phyloP scores from a whole-genome alignment of 225 moss, liverwort and hornwort species.

The Pseudoscleropodium purum region DNA sequence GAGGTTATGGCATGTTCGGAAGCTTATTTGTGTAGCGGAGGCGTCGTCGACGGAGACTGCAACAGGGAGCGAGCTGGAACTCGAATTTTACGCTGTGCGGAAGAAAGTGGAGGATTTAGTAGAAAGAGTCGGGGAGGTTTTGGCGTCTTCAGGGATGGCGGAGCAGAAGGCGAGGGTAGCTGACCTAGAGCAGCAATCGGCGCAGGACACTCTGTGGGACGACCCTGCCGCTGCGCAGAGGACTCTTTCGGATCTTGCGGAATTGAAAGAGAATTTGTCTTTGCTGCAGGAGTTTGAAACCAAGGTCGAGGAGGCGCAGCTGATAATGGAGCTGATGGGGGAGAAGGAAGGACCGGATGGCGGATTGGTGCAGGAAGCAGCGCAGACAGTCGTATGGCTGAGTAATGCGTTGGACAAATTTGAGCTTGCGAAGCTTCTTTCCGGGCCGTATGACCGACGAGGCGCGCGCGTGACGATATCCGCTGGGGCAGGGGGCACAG shows the following conservation, averaged over 20 bases:
- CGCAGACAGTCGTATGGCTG: constrained; percentile 64
- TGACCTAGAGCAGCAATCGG: constrained; percentile 67
- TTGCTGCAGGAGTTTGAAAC: constrained; percentile 64
- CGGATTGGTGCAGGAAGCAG: constrained; percentile 72
- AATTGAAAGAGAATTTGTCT: constrained; percentile 54
- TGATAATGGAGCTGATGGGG: constrained; percentile 74
- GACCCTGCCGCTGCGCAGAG: constrained; percentile 71
- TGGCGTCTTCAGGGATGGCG: constrained; percentile 66
- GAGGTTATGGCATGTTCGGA: background rate
- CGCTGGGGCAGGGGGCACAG: constrained; percentile 97
- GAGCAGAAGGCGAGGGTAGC: constrained; percentile 55
- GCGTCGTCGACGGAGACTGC: constrained; percentile 21
- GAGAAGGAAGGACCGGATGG: constrained; percentile 68
- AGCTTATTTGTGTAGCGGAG: constrained; percentile 5
- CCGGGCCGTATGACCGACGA: constrained; percentile 78
- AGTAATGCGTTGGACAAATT: constrained; percentile 61
- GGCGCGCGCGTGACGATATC: constrained; percentile 82
- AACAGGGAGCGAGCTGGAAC: constrained; percentile 42
- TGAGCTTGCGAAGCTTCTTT: constrained; percentile 85
- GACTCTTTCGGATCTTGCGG: constrained; percentile 60
- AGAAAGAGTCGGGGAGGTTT: constrained; percentile 48
- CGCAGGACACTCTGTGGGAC: constrained; percentile 77
- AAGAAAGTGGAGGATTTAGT: constrained; percentile 63
- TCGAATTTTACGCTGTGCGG: constrained; percentile 69
- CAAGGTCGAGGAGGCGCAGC: constrained; percentile 80